Evolutionary conservation across 2,329 filamentous ascomycete species (phyloP).

Genomic region (Tolypocladium inflatum): DNA sequence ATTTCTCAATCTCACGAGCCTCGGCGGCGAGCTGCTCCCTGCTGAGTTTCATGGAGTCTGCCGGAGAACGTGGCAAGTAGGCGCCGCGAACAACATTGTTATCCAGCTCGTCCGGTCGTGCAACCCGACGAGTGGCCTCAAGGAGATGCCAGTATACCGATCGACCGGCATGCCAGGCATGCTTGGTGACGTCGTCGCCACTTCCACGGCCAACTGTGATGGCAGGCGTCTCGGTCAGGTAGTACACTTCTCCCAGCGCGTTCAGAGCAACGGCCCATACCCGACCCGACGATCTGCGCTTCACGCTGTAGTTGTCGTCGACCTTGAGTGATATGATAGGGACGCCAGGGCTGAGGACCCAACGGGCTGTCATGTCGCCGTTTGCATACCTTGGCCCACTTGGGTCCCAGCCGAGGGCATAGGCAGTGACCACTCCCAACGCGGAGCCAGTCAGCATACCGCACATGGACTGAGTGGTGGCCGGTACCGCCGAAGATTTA

Average conservation of each 20-base stretch:
- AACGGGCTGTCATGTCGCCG: slow-evolving; percentile 77
- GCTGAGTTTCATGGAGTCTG: slow-evolving; percentile 60
- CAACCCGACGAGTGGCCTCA: slow-evolving; percentile 64
- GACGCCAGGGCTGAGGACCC: slow-evolving; percentile 86
- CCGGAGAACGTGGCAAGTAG: slow-evolving; percentile 74
- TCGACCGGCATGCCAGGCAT: slow-evolving; percentile 74
- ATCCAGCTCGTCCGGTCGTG: slow-evolving; percentile 63
- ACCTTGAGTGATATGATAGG: slow-evolving; percentile 78
- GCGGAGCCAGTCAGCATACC: slow-evolving; percentile 80
- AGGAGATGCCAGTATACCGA: slow-evolving; percentile 73
- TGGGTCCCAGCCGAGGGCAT: slow-evolving; percentile 56
- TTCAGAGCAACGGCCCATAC: slow-evolving; percentile 93
- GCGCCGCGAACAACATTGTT: slow-evolving; percentile 58
- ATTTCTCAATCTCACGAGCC: slow-evolving; percentile 72
- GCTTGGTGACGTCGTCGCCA: slow-evolving; percentile 47
- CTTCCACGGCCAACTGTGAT: slow-evolving; percentile 38
- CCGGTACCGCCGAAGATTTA: slow-evolving; percentile 64
- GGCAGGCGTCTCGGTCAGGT: slow-evolving; percentile 62
- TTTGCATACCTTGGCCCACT: slow-evolving; percentile 54
- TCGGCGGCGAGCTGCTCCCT: slow-evolving; percentile 65
- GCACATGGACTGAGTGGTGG: slow-evolving; percentile 64
- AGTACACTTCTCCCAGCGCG: slow-evolving; percentile 85
- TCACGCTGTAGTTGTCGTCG: slow-evolving; percentile 71
- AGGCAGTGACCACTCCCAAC: slow-evolving; percentile 71
- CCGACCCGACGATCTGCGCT: slow-evolving; percentile 58